A percentile compares a stretch with the other conserved stretches of the same genome.
phyloP scores from a whole-genome alignment of 768 basidiomycete genomes.

The Tricholoma sp. region DNA sequence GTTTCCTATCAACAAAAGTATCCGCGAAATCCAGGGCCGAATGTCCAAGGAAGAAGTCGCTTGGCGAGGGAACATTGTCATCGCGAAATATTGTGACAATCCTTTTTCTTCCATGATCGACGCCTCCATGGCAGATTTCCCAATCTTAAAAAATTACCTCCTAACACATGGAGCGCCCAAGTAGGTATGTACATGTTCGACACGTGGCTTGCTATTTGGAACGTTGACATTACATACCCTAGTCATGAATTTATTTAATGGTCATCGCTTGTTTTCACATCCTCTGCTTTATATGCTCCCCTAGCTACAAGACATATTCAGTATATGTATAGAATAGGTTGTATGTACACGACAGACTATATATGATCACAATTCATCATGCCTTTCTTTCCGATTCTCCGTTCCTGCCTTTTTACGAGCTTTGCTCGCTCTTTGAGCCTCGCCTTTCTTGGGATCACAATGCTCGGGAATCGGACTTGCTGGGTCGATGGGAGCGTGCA shows the following conservation, averaged over 20 bases:
- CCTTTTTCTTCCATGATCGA: conserved; percentile 60
- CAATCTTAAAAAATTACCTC: conserved; percentile 76
- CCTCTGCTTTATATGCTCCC: too few species aligned
- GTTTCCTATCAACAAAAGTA: conserved; percentile 73
- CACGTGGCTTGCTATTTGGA: neutral
- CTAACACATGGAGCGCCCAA: conserved; percentile 57
- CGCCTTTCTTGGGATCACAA: conserved; percentile 61
- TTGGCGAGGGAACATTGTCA: conserved; percentile 78
- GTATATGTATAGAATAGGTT: neutral
- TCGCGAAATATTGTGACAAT: conserved; percentile 63
- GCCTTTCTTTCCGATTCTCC: conserved; percentile 19
- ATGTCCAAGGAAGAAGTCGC: conserved; percentile 56
- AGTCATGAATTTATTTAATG: neutral
- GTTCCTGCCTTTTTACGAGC: conserved; percentile 14
- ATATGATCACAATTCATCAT: conserved; percentile 32
- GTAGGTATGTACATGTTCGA: conserved; percentile 20
- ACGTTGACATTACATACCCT: neutral
- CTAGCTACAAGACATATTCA: neutral
- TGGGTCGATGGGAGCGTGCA: conserved; percentile 75
- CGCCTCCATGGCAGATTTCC: conserved; percentile 81
- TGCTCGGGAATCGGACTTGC: conserved; percentile 67
- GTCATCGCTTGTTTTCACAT: too few species aligned
- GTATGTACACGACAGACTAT: conserved; percentile 8
- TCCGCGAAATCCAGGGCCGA: conserved; percentile 69
- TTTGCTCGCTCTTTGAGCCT: conserved; percentile 24